These are phyloP conservation scores for Xylaria sp. DNA, from an alignment of 2,329 filamentous ascomycete species.

Conservation along the genomic window DNA sequence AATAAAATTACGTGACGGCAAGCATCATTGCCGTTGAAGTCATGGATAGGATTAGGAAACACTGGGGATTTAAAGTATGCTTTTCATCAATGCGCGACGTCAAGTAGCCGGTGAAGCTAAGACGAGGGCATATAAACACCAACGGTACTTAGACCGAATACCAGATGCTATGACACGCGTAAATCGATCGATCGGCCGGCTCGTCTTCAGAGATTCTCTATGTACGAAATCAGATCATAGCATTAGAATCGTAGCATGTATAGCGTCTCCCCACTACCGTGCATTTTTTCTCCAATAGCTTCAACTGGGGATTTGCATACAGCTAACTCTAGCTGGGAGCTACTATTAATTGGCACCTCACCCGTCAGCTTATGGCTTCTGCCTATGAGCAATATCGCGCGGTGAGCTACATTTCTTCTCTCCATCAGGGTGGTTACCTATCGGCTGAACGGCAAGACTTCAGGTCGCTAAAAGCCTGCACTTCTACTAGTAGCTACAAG, in stretches of 20 bases:
- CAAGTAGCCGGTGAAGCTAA: background rate
- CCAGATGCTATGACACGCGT: background rate
- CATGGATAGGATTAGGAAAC: background rate
- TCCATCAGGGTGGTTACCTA: background rate
- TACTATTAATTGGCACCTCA: background rate
- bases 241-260: background rate
- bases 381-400: background rate
- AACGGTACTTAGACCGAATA: background rate
- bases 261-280: background rate
- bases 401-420: background rate
- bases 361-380: background rate
- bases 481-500: background rate
- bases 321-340: background rate
- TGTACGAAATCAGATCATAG: background rate
- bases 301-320: background rate
- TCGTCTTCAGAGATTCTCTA: background rate
- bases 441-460: background rate
- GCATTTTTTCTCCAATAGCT: background rate
- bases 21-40: background rate
- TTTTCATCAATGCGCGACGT: background rate
- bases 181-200: background rate
- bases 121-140: background rate
- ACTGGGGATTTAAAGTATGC: background rate
- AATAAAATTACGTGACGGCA: background rate
- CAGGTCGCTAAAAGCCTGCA: conserved; percentile 1